phyloP scores from a whole-genome alignment of 225 moss, liverwort and hornwort genomes.

The Polytrichum commune region DNA sequence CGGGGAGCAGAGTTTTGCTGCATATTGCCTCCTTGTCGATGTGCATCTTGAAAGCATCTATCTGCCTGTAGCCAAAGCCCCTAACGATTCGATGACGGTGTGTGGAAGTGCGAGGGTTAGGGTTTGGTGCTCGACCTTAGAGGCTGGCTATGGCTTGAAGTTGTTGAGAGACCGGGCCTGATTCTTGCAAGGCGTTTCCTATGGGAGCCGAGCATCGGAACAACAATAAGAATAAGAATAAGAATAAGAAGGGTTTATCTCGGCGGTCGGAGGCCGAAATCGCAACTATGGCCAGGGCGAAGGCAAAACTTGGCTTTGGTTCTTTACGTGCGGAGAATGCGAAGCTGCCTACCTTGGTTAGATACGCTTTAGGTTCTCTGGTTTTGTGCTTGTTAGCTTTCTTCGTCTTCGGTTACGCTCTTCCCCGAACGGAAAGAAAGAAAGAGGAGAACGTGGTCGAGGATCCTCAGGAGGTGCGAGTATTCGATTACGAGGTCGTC shows the following conservation, averaged over 20 bases:
- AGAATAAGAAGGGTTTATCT: constrained; percentile 21
- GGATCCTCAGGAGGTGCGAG: constrained; percentile 25
- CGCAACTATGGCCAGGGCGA: constrained; percentile 30
- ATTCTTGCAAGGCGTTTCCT: constrained; percentile 4
- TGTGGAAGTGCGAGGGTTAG: no score
- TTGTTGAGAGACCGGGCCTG: constrained; percentile 2
- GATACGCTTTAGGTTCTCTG: constrained; percentile 19
- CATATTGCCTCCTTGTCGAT: no score
- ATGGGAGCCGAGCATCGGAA: constrained; percentile 46
- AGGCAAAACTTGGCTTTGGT: constrained; percentile 15
- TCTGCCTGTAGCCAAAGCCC: no score
- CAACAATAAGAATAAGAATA: no score
- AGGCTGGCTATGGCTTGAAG: constrained; percentile 19
- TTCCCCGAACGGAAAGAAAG: background rate
- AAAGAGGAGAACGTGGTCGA: constrained; percentile 5
- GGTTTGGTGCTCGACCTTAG: background rate
- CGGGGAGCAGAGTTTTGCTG: no score
- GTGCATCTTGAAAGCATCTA: no score
- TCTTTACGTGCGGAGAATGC: constrained; percentile 18
- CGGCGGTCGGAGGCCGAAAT: constrained; percentile 19
- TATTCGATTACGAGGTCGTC: constrained; percentile 74
- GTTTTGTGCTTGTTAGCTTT: constrained; percentile 25
- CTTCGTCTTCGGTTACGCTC: constrained; percentile 18
- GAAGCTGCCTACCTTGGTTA: constrained; percentile 21
- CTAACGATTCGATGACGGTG: no score